Base-by-base conservation (phyloP, 192 early-diverging fungal genomes). In the Phycomyces blakesleeanus region DNA sequence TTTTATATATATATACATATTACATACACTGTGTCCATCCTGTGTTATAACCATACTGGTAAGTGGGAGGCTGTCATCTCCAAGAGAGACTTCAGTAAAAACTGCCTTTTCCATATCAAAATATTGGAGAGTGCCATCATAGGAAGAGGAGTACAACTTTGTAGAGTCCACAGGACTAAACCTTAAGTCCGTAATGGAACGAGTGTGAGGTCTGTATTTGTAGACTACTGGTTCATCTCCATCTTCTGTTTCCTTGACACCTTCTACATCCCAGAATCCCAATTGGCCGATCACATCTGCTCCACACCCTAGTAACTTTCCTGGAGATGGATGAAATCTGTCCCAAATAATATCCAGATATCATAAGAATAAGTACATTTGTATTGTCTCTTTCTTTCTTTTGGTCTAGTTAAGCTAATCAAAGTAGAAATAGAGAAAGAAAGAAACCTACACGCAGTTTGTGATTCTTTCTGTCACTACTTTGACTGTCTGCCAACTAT, bases 261-360 rank as follows among this genome's bases (percentile, higher is more conserved):
- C 77, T 25, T 83, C 69, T 20, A 87, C 57, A 51, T 85, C 78
- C 83, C 86, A 88, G 40, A 89, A 81, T 10, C 82, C 72, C 9
- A 87, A 53, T 50, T 74, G 69, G 20, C 85, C 84, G 0, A 57
- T 51, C 24, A 78, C 75, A 54, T 81, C 82, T 1, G 81, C 80
- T 11, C 68, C 78, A 51, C 72, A 76, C 12, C 66, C 82, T 20
- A 87, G 37, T 20, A 88, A 27, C 62, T 84, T 84, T 20, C 71
- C 74, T 8, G 29, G 64, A 20, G 77, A 79, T 51, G 83, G 84
- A 49, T 89, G 84, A 14, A 84, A 63, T 9, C 81, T 81, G 63
- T 79, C 51, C 7, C 3, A 53, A 59, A 1, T 14, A 26, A 11
- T 41, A 22, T 0, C 20, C 15, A 40, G 11, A 52, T 1, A 12